phyloP scores from a whole-genome alignment of 345 rosid species.

The Ailanthus altissimus region DNA sequence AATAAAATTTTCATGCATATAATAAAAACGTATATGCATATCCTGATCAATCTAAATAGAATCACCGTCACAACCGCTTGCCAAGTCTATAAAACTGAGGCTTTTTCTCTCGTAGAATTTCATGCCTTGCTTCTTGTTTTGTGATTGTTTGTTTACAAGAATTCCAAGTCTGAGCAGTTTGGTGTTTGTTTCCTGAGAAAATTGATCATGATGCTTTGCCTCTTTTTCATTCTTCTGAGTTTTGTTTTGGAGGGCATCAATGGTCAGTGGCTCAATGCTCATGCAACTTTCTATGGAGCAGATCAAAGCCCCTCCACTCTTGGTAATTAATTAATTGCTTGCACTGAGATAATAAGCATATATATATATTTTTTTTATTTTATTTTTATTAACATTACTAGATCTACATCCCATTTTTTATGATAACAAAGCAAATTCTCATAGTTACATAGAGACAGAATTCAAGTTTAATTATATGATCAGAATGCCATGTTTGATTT shows the following conservation, averaged over 20 bases:
- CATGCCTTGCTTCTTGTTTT: background rate
- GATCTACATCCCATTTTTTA: no score
- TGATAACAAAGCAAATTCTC: no score
- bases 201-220: constrained; percentile 22
- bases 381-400: background rate
- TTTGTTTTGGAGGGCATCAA: constrained; percentile 14
- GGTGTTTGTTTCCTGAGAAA: background rate
- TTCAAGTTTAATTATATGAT: no score
- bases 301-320: constrained; percentile 70
- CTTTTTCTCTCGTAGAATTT: background rate
- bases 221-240: constrained; percentile 6
- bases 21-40: background rate
- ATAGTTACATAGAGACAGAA: no score
- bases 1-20: background rate
- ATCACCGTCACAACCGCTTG: constrained; percentile 42
- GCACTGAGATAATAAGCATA: background rate
- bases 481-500: no score
- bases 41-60: background rate
- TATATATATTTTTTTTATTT: background rate
- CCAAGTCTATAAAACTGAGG: constrained; percentile 8
- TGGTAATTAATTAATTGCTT: constrained; percentile 37
- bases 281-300: constrained; percentile 78
- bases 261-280: constrained; percentile 55
- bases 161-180: background rate
- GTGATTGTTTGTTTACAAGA: background rate